A percentile compares a stretch with the other conserved stretches of the same genome.
Evolutionary conservation across 345 rosid species (phyloP).

Genomic region (Ceriops decandra): DNA sequence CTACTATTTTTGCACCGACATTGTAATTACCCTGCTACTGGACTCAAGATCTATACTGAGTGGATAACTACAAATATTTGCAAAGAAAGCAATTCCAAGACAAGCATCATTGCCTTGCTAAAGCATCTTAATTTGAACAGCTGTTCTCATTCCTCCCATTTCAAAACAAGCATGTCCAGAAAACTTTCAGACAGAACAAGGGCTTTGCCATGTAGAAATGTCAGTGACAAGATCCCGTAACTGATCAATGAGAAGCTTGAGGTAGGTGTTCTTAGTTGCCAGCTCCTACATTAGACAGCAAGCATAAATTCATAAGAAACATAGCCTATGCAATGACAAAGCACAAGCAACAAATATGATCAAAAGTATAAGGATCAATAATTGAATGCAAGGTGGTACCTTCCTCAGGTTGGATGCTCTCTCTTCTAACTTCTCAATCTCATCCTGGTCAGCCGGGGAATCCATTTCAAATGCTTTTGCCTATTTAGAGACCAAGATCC

Average conservation of each 20-base stretch:
- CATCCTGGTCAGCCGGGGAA: slow-evolving; percentile 52
- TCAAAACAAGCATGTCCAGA: neutral
- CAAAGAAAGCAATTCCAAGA: slow-evolving; percentile 1
- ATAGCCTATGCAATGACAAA: neutral
- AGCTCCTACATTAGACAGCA: slow-evolving; percentile 51
- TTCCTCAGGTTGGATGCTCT: slow-evolving; percentile 63
- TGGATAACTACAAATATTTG: neutral
- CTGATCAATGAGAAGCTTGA: slow-evolving; percentile 82
- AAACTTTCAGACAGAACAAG: slow-evolving; percentile 43
- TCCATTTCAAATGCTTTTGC: slow-evolving; percentile 52
- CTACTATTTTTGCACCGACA: neutral
- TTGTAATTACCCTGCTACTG: neutral
- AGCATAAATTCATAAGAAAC: neutral
- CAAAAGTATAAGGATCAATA: neutral
- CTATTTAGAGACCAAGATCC: slow-evolving; percentile 29
- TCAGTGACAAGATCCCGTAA: slow-evolving; percentile 67
- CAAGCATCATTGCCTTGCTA: slow-evolving; percentile 3
- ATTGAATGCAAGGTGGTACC: slow-evolving; percentile 35
- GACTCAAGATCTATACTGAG: neutral
- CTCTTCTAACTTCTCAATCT: slow-evolving; percentile 67
- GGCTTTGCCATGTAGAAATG: slow-evolving; percentile 92
- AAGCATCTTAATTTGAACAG: neutral
- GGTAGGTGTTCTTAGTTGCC: slow-evolving; percentile 59
- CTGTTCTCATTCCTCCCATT: slow-evolving; percentile 5
- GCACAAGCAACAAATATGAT: neutral